Evolutionary conservation across 1,139 yeast species (phyloP).

Genomic region (Pichia sp.): DNA sequence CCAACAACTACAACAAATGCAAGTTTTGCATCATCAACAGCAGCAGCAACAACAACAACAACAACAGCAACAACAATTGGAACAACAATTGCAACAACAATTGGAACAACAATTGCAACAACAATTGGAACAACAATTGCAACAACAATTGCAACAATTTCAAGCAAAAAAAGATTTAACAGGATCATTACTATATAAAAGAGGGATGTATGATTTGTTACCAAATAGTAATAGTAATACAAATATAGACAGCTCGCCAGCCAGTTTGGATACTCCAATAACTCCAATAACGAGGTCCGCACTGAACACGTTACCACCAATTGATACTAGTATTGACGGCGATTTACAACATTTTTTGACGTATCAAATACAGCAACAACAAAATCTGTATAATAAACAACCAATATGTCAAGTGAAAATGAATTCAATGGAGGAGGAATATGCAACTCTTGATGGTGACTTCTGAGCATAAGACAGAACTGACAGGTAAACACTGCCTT

Average conservation of each 20-base stretch:
- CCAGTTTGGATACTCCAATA: not conserved
- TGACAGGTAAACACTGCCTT: not conserved
- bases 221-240: not conserved
- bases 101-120: not conserved
- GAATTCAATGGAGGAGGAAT: slow-evolving; percentile 9
- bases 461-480: not conserved
- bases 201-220: not conserved
- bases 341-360: not conserved
- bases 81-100: not conserved
- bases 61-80: not conserved
- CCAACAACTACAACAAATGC: slow-evolving; percentile 4
- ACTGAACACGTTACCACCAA: not conserved
- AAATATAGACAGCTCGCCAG: not conserved
- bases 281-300: not conserved
- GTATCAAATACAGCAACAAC: slow-evolving; percentile 1
- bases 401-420: not conserved
- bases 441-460: slow-evolving; percentile 16
- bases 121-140: not conserved
- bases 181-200: not conserved
- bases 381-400: not conserved
- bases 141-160: not conserved
- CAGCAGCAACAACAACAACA: not conserved
- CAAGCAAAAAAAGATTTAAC: not conserved
- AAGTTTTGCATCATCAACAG: slow-evolving; percentile 1
- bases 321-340: not conserved